These are phyloP conservation scores for Canavalia gladiata DNA, from an alignment of 306 rosid genomes.

Conservation along the genomic window DNA sequence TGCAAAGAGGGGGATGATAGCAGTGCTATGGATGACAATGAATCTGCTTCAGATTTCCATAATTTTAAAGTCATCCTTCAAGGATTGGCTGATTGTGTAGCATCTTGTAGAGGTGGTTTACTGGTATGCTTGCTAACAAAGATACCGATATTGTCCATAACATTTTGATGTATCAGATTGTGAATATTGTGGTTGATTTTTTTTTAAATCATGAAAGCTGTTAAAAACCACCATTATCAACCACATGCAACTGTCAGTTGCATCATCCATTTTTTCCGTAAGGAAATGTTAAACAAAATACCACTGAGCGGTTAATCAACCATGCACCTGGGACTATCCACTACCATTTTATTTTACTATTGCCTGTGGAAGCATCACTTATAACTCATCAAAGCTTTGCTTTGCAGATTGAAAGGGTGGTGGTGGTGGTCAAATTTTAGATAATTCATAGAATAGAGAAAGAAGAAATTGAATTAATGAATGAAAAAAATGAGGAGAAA, in stretches of 20 bases:
- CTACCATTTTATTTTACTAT: slow-evolving; percentile 9
- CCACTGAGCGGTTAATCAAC: neutral
- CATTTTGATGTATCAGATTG: neutral
- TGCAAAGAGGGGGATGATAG: slow-evolving; percentile 59
- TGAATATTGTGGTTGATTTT: neutral
- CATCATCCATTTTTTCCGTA: neutral
- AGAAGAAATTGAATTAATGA: neutral
- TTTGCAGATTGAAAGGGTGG: neutral
- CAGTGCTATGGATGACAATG: slow-evolving; percentile 52
- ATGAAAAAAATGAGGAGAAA: neutral
- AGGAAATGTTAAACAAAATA: neutral
- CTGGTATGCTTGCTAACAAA: slow-evolving; percentile 56
- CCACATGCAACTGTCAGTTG: neutral
- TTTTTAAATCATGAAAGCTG: neutral
- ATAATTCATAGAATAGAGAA: neutral
- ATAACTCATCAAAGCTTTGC: neutral
- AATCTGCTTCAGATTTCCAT: slow-evolving; percentile 52
- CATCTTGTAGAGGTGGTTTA: slow-evolving; percentile 60
- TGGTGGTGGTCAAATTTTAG: neutral
- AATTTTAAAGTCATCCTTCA: slow-evolving; percentile 62
- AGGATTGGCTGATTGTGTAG: slow-evolving; percentile 81
- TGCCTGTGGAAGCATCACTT: slow-evolving; percentile 7
- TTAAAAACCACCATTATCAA: slow-evolving; percentile 14
- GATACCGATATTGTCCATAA: slow-evolving; percentile 4
- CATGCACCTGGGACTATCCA: neutral